Evolutionary conservation across 495 filamentous ascomycete genomes (phyloP), one percentile per base, ranked within the genome.

Genomic region (Penicillium riverlandense): DNA sequence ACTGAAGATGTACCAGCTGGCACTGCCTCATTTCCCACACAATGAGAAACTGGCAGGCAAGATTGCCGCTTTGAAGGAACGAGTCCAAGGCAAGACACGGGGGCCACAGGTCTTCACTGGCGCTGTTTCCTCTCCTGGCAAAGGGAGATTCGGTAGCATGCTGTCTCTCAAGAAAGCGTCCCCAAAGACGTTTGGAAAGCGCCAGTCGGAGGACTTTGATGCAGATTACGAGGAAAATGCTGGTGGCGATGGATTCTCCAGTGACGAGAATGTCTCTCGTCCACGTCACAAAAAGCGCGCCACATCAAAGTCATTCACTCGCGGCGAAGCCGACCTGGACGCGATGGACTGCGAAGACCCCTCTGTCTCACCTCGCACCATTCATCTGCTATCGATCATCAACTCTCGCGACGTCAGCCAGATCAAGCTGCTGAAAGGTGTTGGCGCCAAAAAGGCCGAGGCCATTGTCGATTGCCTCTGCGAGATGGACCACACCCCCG

Each of bases 1-100:
- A 0, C 60, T 98, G 51, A 83, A 75, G 53, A 90, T 94, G 82
- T 96, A 94, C 49, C 82, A 88, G 57, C 67, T 88, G 31, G 92
- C 92, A 2, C 63, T 86, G 29, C 82, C 85, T 0, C 90, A 80
- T 59, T 98, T 98, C 55, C 92, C 90, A 0, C 79, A 83, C 2
- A 92, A 96, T 55, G 70, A 79, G 37, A 96, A 92, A 59, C 74
- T 98, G 11, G 63, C 75, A 14, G 63, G 66, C 35, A 96, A 92
- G 70, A 95, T 98, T 50, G 67, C 79, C 15, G 74, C 66, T 42
- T 54, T 96, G 41, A 74, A 80, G 51, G 72, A 79, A 7, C 82
- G 79, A 33, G 62, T 88, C 2, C 72, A 72, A 27, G 62, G 48
- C 16, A 59, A 61, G 30, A 37, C 58, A 8, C 45, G 35, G 5